Conservation (phyloP, 495 filamentous ascomycete genomes). For the Xylaria scruposa region DNA sequence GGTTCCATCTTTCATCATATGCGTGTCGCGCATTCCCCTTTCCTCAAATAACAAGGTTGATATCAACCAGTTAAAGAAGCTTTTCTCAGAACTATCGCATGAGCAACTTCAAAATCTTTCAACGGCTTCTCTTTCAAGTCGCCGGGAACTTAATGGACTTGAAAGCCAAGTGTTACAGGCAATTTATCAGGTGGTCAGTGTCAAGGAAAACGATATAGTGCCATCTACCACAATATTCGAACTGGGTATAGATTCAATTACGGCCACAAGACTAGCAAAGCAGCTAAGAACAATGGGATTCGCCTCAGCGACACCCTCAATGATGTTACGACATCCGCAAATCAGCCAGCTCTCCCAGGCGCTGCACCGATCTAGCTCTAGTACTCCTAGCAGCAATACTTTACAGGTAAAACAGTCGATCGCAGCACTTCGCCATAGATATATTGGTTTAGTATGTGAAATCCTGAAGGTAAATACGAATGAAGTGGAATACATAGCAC, state of each 20-base stretch:
- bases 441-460: slow-evolving; percentile 46
- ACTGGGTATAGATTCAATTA: slow-evolving; percentile 82
- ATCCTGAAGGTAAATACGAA: slow-evolving; percentile 24
- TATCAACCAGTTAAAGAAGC: slow-evolving; percentile 60
- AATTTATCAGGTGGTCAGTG: slow-evolving; percentile 56
- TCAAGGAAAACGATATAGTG: slow-evolving; percentile 53
- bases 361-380: slow-evolving; percentile 36
- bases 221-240: slow-evolving; percentile 75
- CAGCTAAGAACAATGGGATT: slow-evolving; percentile 62
- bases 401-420: slow-evolving; percentile 61
- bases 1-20: slow-evolving; percentile 77
- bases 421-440: slow-evolving; percentile 61
- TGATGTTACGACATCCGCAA: slow-evolving; percentile 69
- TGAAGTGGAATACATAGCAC: slow-evolving; percentile 72
- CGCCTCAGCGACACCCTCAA: slow-evolving; percentile 61
- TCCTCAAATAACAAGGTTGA: slow-evolving; percentile 80
- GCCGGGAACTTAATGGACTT: slow-evolving; percentile 43
- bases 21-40: slow-evolving; percentile 67
- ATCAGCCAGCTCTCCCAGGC: slow-evolving; percentile 56
- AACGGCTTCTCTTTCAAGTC: slow-evolving; percentile 32
- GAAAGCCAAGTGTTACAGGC: slow-evolving; percentile 58
- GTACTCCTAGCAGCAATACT: slow-evolving; percentile 39
- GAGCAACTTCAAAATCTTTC: slow-evolving; percentile 60
- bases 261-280: slow-evolving; percentile 67
- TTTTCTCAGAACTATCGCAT: slow-evolving; percentile 65